Evolutionary conservation across 495 filamentous ascomycete genomes (phyloP).

Genomic region (Pseudotulostoma volvatum): DNA sequence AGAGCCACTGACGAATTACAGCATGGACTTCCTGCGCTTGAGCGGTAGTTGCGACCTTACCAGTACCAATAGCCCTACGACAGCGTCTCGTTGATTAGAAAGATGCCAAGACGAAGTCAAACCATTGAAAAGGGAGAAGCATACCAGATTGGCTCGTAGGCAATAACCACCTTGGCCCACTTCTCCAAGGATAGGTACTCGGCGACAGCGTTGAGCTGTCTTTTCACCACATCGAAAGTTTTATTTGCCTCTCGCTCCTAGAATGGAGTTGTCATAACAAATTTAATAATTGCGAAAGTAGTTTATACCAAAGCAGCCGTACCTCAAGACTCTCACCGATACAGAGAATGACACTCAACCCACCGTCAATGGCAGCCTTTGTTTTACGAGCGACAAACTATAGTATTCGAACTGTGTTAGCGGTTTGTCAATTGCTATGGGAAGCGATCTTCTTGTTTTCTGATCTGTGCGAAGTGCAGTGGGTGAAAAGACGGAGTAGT

Average conservation of each 20-base stretch:
- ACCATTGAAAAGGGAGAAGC: constrained; percentile 5
- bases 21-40: constrained; percentile 93
- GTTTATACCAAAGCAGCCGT: no score
- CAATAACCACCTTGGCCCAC: constrained; percentile 89
- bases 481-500: no score
- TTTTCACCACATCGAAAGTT: constrained; percentile 82
- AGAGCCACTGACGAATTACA: constrained; percentile 81
- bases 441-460: no score
- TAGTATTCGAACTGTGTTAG: not conserved
- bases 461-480: not conserved
- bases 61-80: constrained; percentile 75
- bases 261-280: no score
- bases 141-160: constrained; percentile 96
- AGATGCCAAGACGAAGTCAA: no score
- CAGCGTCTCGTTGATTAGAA: no score
- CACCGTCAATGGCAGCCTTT: constrained; percentile 74
- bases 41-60: constrained; percentile 85
- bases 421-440: no score
- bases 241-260: constrained; percentile 69
- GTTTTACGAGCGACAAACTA: constrained; percentile 81
- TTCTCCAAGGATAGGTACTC: constrained; percentile 48
- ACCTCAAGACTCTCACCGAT: constrained; percentile 84
- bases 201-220: constrained; percentile 52
- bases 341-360: constrained; percentile 83
- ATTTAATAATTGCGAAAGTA: constrained; percentile 15